Evolutionary conservation across 192 early-diverging fungal genomes (phyloP), one percentile per base, ranked within the genome.

Genomic region (Geranomyces michiganensis): DNA sequence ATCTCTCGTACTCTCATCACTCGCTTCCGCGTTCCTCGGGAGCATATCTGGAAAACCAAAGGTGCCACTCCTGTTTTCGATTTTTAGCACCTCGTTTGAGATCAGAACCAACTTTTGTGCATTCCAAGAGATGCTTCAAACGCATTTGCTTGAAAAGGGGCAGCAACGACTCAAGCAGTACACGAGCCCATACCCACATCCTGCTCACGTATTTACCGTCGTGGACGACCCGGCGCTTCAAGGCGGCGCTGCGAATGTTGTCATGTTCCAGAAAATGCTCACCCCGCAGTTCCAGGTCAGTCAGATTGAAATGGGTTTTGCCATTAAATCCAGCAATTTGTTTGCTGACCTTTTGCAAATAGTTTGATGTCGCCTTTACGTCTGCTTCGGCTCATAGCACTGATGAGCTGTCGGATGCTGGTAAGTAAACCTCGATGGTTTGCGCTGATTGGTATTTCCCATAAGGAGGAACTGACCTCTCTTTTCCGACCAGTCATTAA

Each of bases 251-350:
- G 71, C 86, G 19, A 89, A 88, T 59, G 71, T 89, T 15, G 62
- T 82, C 55, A 72, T 87, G 9, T 86, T 91, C 51, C 92, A 93
- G 69, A 86, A 89, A 56, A 75, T 82, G 46, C 77, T 91, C 47
- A 45, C 79, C 62, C 79, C 79, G 13, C 81, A 85, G 32, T 93
- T 93, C 62, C 72, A 88, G 10, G 36, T 41, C 36, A 41, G 36
- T 41, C 36, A 41, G 10, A 41, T 7, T 3, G 10, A 41, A 41
- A 41, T 3, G n/a, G n/a, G n/a, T n/a, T n/a, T n/a, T n/a, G n/a
- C n/a, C n/a, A n/a, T n/a, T n/a, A n/a, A n/a, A n/a, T n/a, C n/a
- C n/a, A n/a, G n/a, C n/a, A n/a, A n/a, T n/a, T n/a, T n/a, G 90
- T 10, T 10, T 89, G 76, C 45, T 56, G 62, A 29, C 26, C 17